Evolutionary conservation across 495 filamentous ascomycete species (phyloP), one percentile per base, ranked within the genome.

Genomic region (Wilcoxina mikolae): DNA sequence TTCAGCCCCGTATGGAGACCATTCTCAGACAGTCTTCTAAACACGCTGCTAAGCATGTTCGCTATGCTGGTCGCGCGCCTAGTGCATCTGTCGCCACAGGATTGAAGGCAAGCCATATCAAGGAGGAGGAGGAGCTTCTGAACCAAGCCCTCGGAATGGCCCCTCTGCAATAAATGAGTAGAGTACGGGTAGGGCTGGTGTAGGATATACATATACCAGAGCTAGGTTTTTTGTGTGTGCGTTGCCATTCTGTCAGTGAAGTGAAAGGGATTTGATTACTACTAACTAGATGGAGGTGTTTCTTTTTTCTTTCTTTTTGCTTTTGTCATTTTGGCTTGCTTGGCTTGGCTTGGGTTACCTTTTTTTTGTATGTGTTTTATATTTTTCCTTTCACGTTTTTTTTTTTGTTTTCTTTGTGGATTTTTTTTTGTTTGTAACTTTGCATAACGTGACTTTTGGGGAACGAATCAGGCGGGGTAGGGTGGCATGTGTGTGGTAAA

Each of bases 1-100:
- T 81, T 28, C 91, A 98, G 73, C 91, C 91, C 18, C 81, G 93
- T 65, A 84, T 98, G 58, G 93, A 98, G 78, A 96, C 88, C 22
- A 71, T 96, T 64, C 74, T 98, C 49, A 48, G 58, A 3, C 66
- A 85, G 55, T 95, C 91, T 2, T 67, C 90, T 70, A 74, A 91
- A 70, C 93, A 98, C 73, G 78, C 89, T 71, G 77, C 82, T 60
- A 88, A 91, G 69, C 88, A 96, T 72, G 87, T 95, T 64, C 83
- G 94, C 79, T 98, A 98, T 71, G 91, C 91, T 41, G 91, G 91
- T 62, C 80, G 91, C 63, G 76, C 83, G 65, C 88, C 88, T 18
- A 90, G 83, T 64, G 89, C 91, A 28, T 84, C 79, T 64, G 90
- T 95, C 41, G 91, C 91, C 39, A 95, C 89, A 44, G 91, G 91